Evolutionary conservation across 208 protist species (phyloP), one percentile per base, ranked within the genome.

Genomic region (Trypanosoma cruzi): DNA sequence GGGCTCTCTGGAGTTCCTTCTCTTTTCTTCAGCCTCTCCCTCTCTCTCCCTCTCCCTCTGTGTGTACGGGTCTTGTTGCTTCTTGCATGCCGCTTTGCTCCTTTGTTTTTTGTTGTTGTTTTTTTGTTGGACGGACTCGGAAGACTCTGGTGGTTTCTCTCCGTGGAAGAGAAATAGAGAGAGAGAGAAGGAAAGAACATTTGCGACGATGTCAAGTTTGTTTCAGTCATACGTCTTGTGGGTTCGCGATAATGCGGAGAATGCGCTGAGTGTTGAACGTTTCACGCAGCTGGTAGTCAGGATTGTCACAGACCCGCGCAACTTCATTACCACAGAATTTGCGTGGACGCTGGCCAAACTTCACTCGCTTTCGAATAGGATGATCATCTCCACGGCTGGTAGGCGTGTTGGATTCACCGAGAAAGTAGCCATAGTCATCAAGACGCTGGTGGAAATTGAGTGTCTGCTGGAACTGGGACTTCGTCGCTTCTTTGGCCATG

Each of bases 241-340:
- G 91, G 88, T 94, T 5, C 84, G 88, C n/a, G 53, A 70, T 10
- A 89, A 94, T 64, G 66, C 58, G 11, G 86, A 93, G n/a, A 87
- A 82, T 55, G 84, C 84, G 1, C 37, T 48, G 1, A 80, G 73
- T 52, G 73, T 96, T 16, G 87, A 94, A 67, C 84, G 86, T 40
- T 67, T 96, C 18, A 81, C 80, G 18, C 82, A 82, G 44, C 85
- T 84, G 59, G 68, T 88, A 22, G 77, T 82, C 11, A 72, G 94
- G 53, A 56, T 96, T 16, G 53, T 86, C 20, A 80, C 70, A n/a
- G 77, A 93, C 64, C 88, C 84, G 3, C 52, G 49, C 1, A 85
- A 92, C 71, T 68, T 96, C 16, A 68, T 96, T 22, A 77, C 72
- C 36, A 82, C 81, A 24, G 88, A 96, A 67, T 69, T 82, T 16